A percentile compares a stretch with the other conserved stretches of the same genome.
Evolutionary conservation across 805 yeast genomes (phyloP).

Genomic region (Torulaspora microellipsoides): DNA sequence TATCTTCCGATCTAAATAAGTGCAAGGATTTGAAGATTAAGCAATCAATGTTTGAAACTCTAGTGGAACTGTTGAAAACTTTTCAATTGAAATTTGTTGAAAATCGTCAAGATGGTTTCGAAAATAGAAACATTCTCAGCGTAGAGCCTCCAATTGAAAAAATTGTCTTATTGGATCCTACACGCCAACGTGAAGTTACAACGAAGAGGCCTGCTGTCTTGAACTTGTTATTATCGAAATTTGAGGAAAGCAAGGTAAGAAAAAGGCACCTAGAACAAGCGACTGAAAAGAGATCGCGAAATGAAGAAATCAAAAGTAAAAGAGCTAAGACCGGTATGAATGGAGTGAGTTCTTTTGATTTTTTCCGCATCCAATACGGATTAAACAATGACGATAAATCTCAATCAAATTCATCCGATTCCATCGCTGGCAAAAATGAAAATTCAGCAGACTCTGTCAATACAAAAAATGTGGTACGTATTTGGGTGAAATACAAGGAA

Average conservation of each 20-base stretch:
- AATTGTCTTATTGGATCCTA: constrained; percentile 25
- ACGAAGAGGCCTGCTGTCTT: constrained; percentile 26
- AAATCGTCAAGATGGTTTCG: constrained; percentile 28
- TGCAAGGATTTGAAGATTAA: constrained; percentile 26
- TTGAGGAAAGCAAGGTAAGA: constrained; percentile 30
- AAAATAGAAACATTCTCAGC: constrained; percentile 16
- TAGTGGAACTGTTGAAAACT: constrained; percentile 38
- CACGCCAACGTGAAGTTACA: constrained; percentile 19
- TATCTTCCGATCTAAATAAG: constrained; percentile 24
- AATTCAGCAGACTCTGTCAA: background rate
- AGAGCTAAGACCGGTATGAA: constrained; percentile 20
- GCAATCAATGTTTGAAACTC: constrained; percentile 31
- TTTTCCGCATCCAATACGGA: constrained; percentile 43
- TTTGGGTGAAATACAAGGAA: constrained; percentile 89
- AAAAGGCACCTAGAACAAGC: constrained; percentile 32
- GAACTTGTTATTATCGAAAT: constrained; percentile 26
- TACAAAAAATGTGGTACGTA: constrained; percentile 33
- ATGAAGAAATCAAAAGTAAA: constrained; percentile 21
- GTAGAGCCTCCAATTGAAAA: constrained; percentile 31
- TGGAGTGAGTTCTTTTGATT: constrained; percentile 31
- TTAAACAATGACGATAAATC: constrained; percentile 9
- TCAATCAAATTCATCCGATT: background rate
- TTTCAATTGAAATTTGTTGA: constrained; percentile 41
- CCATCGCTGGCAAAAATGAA: constrained; percentile 23
- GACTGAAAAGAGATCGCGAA: constrained; percentile 14